phyloP scores from a whole-genome alignment of 345 rosid genomes.

The Geranium brycei region DNA sequence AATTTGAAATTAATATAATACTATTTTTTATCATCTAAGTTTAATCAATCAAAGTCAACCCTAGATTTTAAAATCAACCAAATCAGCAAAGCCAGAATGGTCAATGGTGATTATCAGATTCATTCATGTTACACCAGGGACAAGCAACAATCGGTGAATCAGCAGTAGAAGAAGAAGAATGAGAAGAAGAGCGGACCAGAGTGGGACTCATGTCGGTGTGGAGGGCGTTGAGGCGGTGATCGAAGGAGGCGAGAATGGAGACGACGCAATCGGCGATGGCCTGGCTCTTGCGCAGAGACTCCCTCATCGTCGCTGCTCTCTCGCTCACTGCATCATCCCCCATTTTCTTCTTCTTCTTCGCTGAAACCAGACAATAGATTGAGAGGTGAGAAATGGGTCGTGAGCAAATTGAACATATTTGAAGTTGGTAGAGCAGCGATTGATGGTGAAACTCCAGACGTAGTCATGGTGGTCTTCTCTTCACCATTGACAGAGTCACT shows the following conservation, averaged over 20 bases:
- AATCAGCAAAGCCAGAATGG: too few relatives aligned
- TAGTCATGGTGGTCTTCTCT: too few relatives aligned
- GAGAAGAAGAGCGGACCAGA: conserved; percentile 37
- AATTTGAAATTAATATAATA: too few relatives aligned
- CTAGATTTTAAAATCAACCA: too few relatives aligned
- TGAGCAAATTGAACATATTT: too few relatives aligned
- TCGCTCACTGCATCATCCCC: conserved; percentile 49
- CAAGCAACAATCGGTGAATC: neutral
- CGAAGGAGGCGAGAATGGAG: conserved; percentile 86
- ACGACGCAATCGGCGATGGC: conserved; percentile 82
- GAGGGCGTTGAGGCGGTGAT: conserved; percentile 91
- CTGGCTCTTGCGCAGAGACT: conserved; percentile 72
- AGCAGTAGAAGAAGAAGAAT: neutral
- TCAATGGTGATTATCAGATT: too few relatives aligned
- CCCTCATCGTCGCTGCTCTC: conserved; percentile 50
- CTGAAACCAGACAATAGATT: neutral
- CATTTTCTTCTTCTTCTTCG: conserved; percentile 16
- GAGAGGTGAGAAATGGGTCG: neutral
- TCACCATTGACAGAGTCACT: too few relatives aligned
- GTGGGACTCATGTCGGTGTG: conserved; percentile 99
- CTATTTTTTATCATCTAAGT: too few relatives aligned
- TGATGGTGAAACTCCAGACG: too few relatives aligned
- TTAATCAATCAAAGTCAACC: too few relatives aligned
- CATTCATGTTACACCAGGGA: neutral
- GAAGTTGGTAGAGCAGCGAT: too few relatives aligned